Conservation (phyloP, 352 stramenopile species). For the Thraustochytrium sp. region DNA sequence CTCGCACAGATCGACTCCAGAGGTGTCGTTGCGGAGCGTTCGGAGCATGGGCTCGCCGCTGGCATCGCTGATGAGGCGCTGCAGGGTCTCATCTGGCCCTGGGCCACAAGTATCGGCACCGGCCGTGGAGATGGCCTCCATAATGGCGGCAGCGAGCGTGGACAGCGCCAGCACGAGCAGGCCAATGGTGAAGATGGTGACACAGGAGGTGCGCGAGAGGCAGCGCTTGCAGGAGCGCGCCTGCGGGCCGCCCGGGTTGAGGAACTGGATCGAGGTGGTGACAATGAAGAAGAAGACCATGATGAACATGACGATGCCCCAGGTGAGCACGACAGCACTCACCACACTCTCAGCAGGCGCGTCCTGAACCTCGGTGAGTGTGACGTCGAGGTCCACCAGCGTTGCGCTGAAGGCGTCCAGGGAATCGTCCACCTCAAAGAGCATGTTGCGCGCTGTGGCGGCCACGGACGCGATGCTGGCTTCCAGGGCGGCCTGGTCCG, state of each 20-base stretch:
- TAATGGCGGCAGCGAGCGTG: not conserved
- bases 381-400: not conserved
- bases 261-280: not conserved
- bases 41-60: not conserved
- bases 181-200: not conserved
- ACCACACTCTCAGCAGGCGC: not conserved
- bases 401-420: no score
- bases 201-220: not conserved
- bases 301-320: slow-evolving; percentile 12
- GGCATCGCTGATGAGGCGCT: not conserved
- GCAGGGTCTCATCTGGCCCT: not conserved
- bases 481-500: not conserved
- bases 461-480: not conserved
- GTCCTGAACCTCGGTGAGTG: not conserved
- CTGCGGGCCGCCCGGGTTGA: not conserved
- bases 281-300: not conserved
- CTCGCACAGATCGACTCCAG: not conserved
- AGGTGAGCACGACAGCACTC: not conserved
- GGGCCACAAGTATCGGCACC: not conserved
- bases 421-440: no score
- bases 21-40: not conserved
- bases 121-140: not conserved
- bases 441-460: no score
- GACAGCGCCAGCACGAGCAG: not conserved
- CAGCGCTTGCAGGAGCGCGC: not conserved